A percentile compares a stretch with the other conserved stretches of the same genome.
phyloP scores from a whole-genome alignment of 768 basidiomycete genomes.

The Lactarius tabidus region DNA sequence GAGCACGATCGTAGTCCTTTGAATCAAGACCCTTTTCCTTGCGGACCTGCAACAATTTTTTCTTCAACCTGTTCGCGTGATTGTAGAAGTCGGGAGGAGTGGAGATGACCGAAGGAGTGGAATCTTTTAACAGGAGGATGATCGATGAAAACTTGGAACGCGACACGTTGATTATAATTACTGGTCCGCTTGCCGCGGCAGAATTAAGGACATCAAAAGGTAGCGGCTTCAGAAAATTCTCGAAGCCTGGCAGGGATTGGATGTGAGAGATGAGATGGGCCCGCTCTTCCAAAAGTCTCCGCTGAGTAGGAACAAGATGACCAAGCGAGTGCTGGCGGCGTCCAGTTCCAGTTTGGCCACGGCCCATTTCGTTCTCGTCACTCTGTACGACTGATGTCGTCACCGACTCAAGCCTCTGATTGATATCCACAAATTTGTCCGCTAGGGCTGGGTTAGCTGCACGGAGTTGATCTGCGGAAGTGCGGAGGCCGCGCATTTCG shows the following conservation, averaged over 20 bases:
- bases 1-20: background rate
- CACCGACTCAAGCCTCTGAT: too few species aligned
- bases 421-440: too few species aligned
- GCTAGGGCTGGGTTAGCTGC: too few species aligned
- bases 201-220: background rate
- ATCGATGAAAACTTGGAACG: slow-evolving; percentile 26
- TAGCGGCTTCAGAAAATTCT: background rate
- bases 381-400: too few species aligned
- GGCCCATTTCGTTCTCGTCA: too few species aligned
- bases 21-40: background rate
- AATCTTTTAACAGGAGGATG: background rate
- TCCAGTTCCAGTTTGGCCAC: too few species aligned
- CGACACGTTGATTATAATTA: slow-evolving; percentile 1
- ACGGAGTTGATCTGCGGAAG: too few species aligned
- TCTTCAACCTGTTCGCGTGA: slow-evolving; percentile 46
- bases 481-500: too few species aligned
- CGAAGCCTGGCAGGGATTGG: background rate
- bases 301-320: too few species aligned
- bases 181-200: background rate
- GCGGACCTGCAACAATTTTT: background rate
- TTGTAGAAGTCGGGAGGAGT: slow-evolving; percentile 58
- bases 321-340: too few species aligned
- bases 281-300: too few species aligned
- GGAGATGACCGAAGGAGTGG: slow-evolving; percentile 38
- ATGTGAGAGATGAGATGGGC: background rate